These are phyloP conservation scores for Phyllosticta citrichinensis DNA, from an alignment of 2,329 filamentous ascomycete species.

Conservation along the genomic window DNA sequence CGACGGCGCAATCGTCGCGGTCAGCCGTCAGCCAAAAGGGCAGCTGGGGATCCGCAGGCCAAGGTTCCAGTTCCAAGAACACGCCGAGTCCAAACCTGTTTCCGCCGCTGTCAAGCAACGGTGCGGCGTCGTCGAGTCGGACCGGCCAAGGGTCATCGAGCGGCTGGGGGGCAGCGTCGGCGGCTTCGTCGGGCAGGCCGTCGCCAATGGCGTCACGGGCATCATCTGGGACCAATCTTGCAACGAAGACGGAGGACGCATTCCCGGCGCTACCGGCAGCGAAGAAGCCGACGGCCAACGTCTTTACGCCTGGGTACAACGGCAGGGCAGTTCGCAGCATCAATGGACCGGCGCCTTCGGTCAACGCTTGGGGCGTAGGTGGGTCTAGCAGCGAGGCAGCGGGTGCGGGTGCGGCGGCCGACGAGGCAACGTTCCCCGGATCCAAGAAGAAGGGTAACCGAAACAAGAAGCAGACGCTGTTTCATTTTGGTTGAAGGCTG, in stretches of 20 bases:
- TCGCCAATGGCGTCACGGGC: slow-evolving; percentile 29
- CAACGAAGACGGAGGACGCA: slow-evolving; percentile 38
- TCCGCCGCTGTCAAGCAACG: slow-evolving; percentile 20
- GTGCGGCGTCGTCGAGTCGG: slow-evolving; percentile 2
- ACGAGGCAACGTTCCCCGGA: slow-evolving; percentile 13
- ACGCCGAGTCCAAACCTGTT: slow-evolving; percentile 15
- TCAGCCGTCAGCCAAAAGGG: slow-evolving; percentile 47
- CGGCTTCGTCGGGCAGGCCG: slow-evolving; percentile 24
- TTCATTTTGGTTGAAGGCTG: slow-evolving; percentile 35
- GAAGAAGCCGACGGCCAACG: slow-evolving; percentile 53
- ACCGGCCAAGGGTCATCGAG: slow-evolving; percentile 21
- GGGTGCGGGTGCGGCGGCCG: slow-evolving; percentile 13
- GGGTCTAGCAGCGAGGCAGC: slow-evolving; percentile 15
- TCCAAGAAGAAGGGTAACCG: slow-evolving; percentile 39
- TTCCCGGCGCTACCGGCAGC: slow-evolving; percentile 79
- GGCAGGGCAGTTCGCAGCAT: slow-evolving; percentile 33
- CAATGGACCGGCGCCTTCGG: slow-evolving; percentile 27
- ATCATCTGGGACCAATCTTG: slow-evolving; percentile 17
- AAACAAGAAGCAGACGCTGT: slow-evolving; percentile 41
- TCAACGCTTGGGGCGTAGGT: slow-evolving; percentile 31
- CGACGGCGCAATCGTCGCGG: slow-evolving; percentile 57
- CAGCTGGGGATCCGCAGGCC: slow-evolving; percentile 44
- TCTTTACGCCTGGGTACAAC: slow-evolving; percentile 41
- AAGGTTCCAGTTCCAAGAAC: not conserved
- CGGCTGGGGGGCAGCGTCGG: slow-evolving; percentile 24